A percentile compares a stretch with the other conserved stretches of the same genome.
Evolutionary conservation across 495 filamentous ascomycete species (phyloP).

Genomic region (Neurospora sp.): DNA sequence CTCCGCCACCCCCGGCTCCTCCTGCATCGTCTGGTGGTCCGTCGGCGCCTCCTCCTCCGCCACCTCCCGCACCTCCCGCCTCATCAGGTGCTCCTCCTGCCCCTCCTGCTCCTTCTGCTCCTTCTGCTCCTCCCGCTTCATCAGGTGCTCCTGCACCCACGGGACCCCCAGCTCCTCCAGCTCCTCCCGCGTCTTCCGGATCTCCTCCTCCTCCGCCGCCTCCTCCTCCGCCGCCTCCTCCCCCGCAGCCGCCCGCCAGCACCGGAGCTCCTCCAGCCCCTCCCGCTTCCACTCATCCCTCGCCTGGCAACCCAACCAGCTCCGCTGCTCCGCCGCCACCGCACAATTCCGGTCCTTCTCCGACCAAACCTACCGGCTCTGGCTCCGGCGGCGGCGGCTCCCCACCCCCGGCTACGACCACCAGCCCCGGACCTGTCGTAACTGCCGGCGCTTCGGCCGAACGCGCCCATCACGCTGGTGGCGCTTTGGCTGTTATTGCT

Average conservation of each 20-base stretch:
- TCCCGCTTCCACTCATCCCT: conserved; percentile 8
- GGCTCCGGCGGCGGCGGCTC: conserved; percentile 5
- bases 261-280: not conserved
- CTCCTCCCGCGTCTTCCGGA: not conserved
- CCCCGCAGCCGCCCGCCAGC: not conserved
- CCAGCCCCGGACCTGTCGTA: conserved; percentile 10
- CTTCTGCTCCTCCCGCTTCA: conserved; percentile 1
- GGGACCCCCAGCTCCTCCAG: not conserved
- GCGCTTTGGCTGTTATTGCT: conserved; percentile 24
- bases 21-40: conserved; percentile 7
- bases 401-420: conserved; percentile 3
- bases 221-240: not conserved
- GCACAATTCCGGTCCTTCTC: conserved; percentile 5
- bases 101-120: conserved; percentile 5
- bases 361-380: not conserved
- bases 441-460: conserved; percentile 22
- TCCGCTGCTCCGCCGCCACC: conserved; percentile 7
- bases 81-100: conserved; percentile 5
- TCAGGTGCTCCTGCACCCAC: not conserved
- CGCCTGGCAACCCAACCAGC: conserved; percentile 6
- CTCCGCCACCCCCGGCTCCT: conserved; percentile 7
- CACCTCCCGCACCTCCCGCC: conserved; percentile 6
- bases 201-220: not conserved
- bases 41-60: conserved; percentile 6
- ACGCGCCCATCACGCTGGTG: conserved; percentile 14